Evolutionary conservation across 371 early-diverging fungal genomes (phyloP).

Genomic region (Gilbertella persicaria): DNA sequence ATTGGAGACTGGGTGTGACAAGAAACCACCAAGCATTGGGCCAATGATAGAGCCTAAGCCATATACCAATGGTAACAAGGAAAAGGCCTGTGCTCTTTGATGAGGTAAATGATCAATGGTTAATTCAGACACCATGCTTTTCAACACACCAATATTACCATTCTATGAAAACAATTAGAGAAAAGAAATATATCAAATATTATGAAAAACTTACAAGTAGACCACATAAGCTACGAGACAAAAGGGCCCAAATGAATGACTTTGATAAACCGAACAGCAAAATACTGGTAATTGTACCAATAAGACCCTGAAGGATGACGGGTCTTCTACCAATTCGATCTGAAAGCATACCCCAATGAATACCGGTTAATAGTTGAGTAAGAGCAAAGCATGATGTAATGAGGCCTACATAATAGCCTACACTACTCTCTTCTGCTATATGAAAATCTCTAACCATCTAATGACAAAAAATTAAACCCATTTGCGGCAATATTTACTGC

Average conservation of each 20-base stretch:
- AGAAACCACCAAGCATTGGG: conserved; percentile 75
- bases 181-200: background rate
- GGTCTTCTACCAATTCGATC: conserved; percentile 76
- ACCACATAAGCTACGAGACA: conserved; percentile 70
- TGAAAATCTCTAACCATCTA: conserved; percentile 66
- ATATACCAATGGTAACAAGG: conserved; percentile 56
- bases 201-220: conserved; percentile 55
- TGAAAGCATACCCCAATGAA: conserved; percentile 65
- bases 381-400: conserved; percentile 66
- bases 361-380: conserved; percentile 60
- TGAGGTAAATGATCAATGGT: conserved; percentile 51
- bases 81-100: conserved; percentile 55
- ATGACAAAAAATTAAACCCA: conserved; percentile 1
- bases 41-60: conserved; percentile 67
- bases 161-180: conserved; percentile 20
- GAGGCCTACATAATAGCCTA: conserved; percentile 69
- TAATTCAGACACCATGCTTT: conserved; percentile 87
- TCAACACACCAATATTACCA: conserved; percentile 84
- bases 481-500: conserved; percentile 6
- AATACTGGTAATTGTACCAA: conserved; percentile 70
- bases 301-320: conserved; percentile 75
- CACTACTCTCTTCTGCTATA: conserved; percentile 50
- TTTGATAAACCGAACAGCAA: conserved; percentile 77
- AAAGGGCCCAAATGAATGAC: conserved; percentile 67
- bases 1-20: conserved; percentile 72